Conservation (phyloP, 108 stramenopile species). For the Cylindrotheca closterium region DNA sequence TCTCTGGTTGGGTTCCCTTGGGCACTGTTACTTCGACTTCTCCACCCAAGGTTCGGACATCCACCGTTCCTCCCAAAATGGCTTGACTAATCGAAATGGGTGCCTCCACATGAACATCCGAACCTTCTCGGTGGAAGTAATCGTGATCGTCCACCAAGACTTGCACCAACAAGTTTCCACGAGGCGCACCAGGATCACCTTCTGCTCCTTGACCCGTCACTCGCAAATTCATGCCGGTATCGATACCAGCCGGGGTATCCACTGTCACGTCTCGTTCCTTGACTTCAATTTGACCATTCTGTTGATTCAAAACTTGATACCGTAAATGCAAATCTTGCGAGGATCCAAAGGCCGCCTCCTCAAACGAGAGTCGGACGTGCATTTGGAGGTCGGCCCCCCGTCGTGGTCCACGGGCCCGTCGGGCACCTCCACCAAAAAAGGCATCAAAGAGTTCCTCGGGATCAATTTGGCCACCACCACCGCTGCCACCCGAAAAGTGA, state of each 20-base stretch:
- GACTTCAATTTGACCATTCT: slow-evolving; percentile 61
- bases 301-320: slow-evolving; percentile 67
- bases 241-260: slow-evolving; percentile 92
- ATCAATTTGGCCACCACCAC: slow-evolving; percentile 69
- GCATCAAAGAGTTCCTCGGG: slow-evolving; percentile 89
- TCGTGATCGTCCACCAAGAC: slow-evolving; percentile 85
- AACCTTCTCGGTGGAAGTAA: slow-evolving; percentile 89
- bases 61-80: slow-evolving; percentile 91
- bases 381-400: slow-evolving; percentile 89
- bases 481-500: slow-evolving; percentile 22
- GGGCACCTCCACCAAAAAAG: slow-evolving; percentile 73
- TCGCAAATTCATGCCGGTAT: slow-evolving; percentile 91
- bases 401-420: slow-evolving; percentile 70
- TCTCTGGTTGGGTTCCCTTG: slow-evolving; percentile 88
- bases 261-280: slow-evolving; percentile 86
- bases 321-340: slow-evolving; percentile 78
- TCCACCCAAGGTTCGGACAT: slow-evolving; percentile 93
- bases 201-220: slow-evolving; percentile 89
- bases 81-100: slow-evolving; percentile 83
- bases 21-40: slow-evolving; percentile 95
- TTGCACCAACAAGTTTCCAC: slow-evolving; percentile 89
- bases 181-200: slow-evolving; percentile 86
- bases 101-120: slow-evolving; percentile 81
- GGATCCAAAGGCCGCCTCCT: slow-evolving; percentile 88
- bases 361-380: slow-evolving; percentile 77